Evolutionary conservation across 495 filamentous ascomycete species (phyloP).

Genomic region (Terfezia claveryi): DNA sequence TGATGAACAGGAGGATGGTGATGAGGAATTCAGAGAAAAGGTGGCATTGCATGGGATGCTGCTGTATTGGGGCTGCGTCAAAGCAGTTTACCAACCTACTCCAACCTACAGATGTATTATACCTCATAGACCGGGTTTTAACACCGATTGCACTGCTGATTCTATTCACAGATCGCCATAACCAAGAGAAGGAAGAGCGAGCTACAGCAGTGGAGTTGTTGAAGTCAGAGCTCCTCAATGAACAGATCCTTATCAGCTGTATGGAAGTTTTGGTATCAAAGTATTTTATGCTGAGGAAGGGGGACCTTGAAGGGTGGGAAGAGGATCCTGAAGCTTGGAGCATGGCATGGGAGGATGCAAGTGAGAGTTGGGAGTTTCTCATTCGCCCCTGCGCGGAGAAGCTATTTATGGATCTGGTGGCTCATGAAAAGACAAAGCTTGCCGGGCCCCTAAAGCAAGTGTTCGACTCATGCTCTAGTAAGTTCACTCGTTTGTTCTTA

Average conservation of each 20-base stretch:
- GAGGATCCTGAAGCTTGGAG: constrained; percentile 90
- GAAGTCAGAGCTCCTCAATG: constrained; percentile 45
- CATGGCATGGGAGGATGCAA: constrained; percentile 51
- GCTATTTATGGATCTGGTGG: constrained; percentile 74
- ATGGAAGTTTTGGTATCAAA: constrained; percentile 65
- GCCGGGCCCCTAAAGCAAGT: constrained; percentile 54
- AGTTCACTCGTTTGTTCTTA: constrained; percentile 11
- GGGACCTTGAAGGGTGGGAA: constrained; percentile 74
- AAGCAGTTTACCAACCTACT: constrained; percentile 56
- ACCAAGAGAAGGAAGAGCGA: constrained; percentile 26
- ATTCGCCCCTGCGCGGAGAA: constrained; percentile 81
- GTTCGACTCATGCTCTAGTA: constrained; percentile 49
- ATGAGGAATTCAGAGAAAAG: constrained; percentile 42
- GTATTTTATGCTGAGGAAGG: constrained; percentile 70
- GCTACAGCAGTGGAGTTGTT: constrained; percentile 37
- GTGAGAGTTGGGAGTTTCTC: constrained; percentile 68
- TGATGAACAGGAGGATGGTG: constrained; percentile 25
- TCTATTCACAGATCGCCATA: constrained; percentile 29
- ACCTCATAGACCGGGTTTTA: background rate
- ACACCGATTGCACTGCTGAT: background rate
- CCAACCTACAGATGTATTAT: constrained; percentile 48
- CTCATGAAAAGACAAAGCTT: constrained; percentile 60
- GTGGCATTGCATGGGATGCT: constrained; percentile 60
- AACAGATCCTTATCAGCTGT: constrained; percentile 50
- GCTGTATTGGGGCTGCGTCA: constrained; percentile 60